phyloP scores from a whole-genome alignment of 768 basidiomycete genomes.

The Psilocybe subaeruginosa region DNA sequence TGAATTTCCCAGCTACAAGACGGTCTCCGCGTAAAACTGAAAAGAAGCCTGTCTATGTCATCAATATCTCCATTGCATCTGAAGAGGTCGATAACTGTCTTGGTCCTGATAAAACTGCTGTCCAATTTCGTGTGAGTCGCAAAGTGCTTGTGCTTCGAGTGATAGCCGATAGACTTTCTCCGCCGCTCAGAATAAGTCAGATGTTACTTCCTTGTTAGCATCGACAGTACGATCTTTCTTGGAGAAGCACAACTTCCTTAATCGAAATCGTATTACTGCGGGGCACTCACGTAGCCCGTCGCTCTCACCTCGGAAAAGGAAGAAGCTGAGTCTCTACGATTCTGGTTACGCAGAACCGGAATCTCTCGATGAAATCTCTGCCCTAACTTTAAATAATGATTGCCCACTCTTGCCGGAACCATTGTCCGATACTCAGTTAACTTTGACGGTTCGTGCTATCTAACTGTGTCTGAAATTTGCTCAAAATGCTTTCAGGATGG shows the following conservation, averaged over 20 bases:
- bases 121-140: conserved; percentile 66
- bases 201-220: conserved; percentile 58
- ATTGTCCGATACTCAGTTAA: conserved; percentile 17
- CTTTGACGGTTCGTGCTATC: conserved; percentile 22
- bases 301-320: conserved; percentile 54
- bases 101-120: conserved; percentile 73
- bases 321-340: conserved; percentile 42
- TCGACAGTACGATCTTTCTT: conserved; percentile 67
- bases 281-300: conserved; percentile 22
- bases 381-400: conserved; percentile 19
- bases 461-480: conserved; percentile 7
- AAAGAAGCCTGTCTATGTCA: conserved; percentile 80
- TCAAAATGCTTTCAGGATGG: conserved; percentile 23
- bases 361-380: conserved; percentile 19
- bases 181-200: conserved; percentile 55
- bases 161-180: conserved; percentile 13
- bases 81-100: conserved; percentile 74
- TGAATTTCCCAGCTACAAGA: conserved; percentile 47
- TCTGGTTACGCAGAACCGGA: conserved; percentile 37
- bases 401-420: conserved; percentile 7
- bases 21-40: conserved; percentile 81
- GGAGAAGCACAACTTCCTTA: conserved; percentile 59
- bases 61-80: conserved; percentile 72
- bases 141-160: not conserved
- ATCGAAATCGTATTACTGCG: conserved; percentile 22